Conservation (phyloP, 228 moss, liverwort and hornwort genomes). For the Sphagnum magellanicum region DNA sequence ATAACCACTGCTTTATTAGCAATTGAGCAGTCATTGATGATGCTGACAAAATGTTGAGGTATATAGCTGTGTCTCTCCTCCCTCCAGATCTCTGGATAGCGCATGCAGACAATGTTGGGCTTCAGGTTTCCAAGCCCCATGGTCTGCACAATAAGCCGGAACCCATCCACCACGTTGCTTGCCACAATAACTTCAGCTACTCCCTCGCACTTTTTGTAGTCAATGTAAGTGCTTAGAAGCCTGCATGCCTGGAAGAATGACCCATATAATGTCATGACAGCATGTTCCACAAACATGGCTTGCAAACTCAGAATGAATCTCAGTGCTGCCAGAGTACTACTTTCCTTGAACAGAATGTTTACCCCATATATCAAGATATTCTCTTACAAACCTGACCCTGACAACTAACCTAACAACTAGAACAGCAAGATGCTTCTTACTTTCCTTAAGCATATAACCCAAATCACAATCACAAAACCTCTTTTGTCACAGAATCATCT, state of each 20-base stretch:
- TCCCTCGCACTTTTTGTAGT: constrained; percentile 98
- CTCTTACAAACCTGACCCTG: too few species aligned
- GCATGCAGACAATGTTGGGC: constrained; percentile 98
- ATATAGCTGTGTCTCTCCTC: constrained; percentile 64
- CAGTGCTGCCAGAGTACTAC: too few species aligned
- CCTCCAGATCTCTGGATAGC: constrained; percentile 97
- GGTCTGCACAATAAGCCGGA: constrained; percentile 88
- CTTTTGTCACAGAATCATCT: too few species aligned
- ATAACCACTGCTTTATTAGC: constrained; percentile 98
- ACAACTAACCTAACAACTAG: too few species aligned
- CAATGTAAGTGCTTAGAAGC: constrained; percentile 76
- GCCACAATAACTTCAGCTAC: constrained; percentile 96
- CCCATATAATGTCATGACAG: too few species aligned
- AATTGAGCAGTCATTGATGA: constrained; percentile 95
- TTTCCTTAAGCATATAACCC: too few species aligned
- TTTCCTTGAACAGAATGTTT: too few species aligned
- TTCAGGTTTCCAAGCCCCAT: constrained; percentile 98
- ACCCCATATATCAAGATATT: too few species aligned
- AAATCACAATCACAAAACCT: too few species aligned
- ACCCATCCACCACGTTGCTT: constrained; percentile 74
- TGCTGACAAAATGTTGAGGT: constrained; percentile 82
- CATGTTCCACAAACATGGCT: too few species aligned
- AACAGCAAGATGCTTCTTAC: too few species aligned
- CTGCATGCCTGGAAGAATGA: constrained; percentile 48
- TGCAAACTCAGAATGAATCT: too few species aligned